Evolutionary conservation across 108 stramenopile genomes (phyloP).

Genomic region (Fragilaria radians): DNA sequence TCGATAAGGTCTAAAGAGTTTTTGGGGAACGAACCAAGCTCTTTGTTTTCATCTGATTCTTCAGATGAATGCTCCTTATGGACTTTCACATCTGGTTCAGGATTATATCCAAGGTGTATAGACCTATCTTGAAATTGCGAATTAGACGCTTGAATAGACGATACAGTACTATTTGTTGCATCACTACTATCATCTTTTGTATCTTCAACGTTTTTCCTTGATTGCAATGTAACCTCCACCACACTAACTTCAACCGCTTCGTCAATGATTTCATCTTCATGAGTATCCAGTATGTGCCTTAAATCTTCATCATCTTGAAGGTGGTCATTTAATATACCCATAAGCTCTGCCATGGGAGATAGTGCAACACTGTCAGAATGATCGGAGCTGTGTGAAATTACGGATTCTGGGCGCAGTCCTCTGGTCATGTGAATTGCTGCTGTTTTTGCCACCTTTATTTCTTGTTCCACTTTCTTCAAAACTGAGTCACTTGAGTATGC

Average conservation of each 20-base stretch:
- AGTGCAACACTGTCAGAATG: background rate
- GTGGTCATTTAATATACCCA: constrained; percentile 2
- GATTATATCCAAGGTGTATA: background rate
- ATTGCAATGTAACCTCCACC: background rate
- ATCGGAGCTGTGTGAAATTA: background rate
- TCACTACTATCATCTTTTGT: background rate
- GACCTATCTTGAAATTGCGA: background rate
- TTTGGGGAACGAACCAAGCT: too few relatives aligned
- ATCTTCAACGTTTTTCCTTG: background rate
- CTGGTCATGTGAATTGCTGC: constrained; percentile 4
- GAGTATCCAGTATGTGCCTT: background rate
- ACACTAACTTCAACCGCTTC: background rate
- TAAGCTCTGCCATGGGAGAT: constrained; percentile 2
- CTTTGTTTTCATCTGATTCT: too few relatives aligned
- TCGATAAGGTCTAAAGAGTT: too few relatives aligned
- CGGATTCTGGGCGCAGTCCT: background rate
- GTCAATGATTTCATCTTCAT: background rate
- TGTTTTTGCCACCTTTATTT: constrained; percentile 35
- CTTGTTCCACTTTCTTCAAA: constrained; percentile 40
- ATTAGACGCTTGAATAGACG: background rate
- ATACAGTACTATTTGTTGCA: background rate
- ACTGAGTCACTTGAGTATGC: constrained; percentile 31
- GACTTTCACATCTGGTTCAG: background rate
- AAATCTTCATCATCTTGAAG: constrained; percentile 1
- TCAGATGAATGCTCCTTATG: too few relatives aligned